A percentile compares a stretch with the other conserved stretches of the same genome.
Conservation (phyloP, 495 filamentous ascomycete genomes). For the Trichodelitschia bisporula region DNA sequence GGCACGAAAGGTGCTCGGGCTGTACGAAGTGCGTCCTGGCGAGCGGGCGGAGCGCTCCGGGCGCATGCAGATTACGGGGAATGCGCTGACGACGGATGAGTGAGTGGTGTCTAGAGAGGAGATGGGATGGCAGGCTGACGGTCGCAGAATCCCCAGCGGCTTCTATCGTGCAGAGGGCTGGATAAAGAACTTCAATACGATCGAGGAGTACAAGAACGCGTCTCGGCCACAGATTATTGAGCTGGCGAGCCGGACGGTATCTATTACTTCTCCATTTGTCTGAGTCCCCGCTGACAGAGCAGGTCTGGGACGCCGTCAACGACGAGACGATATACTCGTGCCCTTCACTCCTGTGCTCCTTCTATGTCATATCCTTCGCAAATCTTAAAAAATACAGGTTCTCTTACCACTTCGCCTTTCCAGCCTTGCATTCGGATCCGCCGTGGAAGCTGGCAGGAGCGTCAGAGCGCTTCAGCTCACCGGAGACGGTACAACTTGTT, state of each 20-base stretch:
- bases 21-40: slow-evolving; percentile 59
- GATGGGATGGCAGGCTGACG: slow-evolving; percentile 1
- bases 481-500: slow-evolving; percentile 49
- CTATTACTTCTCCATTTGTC: slow-evolving; percentile 6
- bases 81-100: slow-evolving; percentile 60
- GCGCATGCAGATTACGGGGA: slow-evolving; percentile 71
- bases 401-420: slow-evolving; percentile 86
- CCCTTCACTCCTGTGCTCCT: slow-evolving; percentile 71
- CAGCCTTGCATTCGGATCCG: slow-evolving; percentile 70
- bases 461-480: slow-evolving; percentile 23
- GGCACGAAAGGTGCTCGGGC: slow-evolving; percentile 58
- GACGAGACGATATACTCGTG: slow-evolving; percentile 90
- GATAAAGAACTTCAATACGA: slow-evolving; percentile 89
- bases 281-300: slow-evolving; percentile 1
- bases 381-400: slow-evolving; percentile 93
- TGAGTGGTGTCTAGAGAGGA: slow-evolving; percentile 16
- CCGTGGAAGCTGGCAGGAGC: slow-evolving; percentile 31
- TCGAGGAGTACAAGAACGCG: slow-evolving; percentile 66
- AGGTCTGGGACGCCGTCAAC: slow-evolving; percentile 94
- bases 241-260: slow-evolving; percentile 49
- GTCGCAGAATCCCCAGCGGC: slow-evolving; percentile 39
- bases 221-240: slow-evolving; percentile 50
- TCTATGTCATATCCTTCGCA: slow-evolving; percentile 75
- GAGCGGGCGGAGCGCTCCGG: slow-evolving; percentile 45
- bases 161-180: slow-evolving; percentile 70